These are phyloP conservation scores for Backusella parvicylindrica DNA, from an alignment of 192 early-diverging fungal genomes.

Conservation along the genomic window DNA sequence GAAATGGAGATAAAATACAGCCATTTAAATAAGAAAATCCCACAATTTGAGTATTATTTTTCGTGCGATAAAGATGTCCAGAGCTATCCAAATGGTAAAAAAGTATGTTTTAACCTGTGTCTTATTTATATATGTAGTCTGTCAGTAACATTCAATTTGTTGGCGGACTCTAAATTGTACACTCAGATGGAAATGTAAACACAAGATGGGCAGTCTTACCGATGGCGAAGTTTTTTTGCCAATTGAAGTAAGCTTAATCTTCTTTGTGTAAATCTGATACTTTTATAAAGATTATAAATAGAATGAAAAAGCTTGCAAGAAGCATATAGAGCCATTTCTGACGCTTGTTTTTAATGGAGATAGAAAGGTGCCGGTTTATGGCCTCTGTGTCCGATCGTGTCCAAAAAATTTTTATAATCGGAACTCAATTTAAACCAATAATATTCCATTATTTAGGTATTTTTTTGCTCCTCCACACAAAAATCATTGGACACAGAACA, in stretches of 20 bases:
- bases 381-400: too few relatives aligned
- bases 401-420: too few relatives aligned
- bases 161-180: conserved; percentile 4
- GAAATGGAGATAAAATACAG: background rate
- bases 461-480: too few relatives aligned
- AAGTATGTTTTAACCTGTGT: conserved; percentile 20
- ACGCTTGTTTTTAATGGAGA: too few relatives aligned
- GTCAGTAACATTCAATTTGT: background rate
- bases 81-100: background rate
- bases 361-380: too few relatives aligned
- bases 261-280: conserved; percentile 10
- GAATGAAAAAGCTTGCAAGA: background rate
- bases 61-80: background rate
- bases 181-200: conserved; percentile 15
- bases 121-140: conserved; percentile 2
- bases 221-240: conserved; percentile 18
- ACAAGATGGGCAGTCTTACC: conserved; percentile 20
- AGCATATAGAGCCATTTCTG: background rate
- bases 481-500: too few relatives aligned
- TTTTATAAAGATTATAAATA: background rate
- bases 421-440: too few relatives aligned
- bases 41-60: conserved; percentile 4
- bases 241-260: conserved; percentile 17
- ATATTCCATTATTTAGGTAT: too few relatives aligned
- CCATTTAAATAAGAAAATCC: background rate